Conservation (phyloP, 441 rosid genomes). For the Kokia cookei region DNA sequence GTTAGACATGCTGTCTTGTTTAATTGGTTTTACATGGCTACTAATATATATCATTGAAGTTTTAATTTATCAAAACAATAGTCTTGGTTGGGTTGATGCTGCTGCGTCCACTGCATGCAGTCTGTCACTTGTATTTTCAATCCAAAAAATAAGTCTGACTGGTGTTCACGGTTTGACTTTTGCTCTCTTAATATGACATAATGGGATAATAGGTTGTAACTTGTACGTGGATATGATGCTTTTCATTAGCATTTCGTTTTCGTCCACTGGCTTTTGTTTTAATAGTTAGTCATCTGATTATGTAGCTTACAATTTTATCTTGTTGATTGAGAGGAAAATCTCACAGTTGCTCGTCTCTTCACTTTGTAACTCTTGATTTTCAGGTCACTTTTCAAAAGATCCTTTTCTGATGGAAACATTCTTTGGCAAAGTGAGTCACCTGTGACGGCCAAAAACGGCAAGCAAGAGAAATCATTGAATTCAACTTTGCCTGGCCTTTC, state of each 20-base stretch:
- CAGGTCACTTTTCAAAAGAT: constrained; percentile 78
- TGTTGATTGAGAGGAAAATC: background rate
- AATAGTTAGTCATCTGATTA: background rate
- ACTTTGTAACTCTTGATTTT: constrained; percentile 18
- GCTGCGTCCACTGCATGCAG: background rate
- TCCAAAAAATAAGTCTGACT: background rate
- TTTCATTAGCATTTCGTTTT: background rate
- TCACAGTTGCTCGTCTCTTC: background rate
- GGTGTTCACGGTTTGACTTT: background rate
- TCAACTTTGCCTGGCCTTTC: constrained; percentile 39
- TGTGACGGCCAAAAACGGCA: constrained; percentile 39
- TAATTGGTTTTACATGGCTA: background rate
- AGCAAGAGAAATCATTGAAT: constrained; percentile 41
- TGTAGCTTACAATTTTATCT: background rate
- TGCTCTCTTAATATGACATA: background rate
- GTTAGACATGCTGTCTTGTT: background rate
- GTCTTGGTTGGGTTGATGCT: background rate
- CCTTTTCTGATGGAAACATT: constrained; percentile 88
- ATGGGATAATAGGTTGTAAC: background rate
- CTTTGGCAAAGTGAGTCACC: constrained; percentile 46
- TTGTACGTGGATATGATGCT: background rate
- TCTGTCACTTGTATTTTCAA: constrained; percentile 2
- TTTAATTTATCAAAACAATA: background rate
- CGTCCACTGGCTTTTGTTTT: background rate
- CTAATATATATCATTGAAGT: background rate